Evolutionary conservation across 495 filamentous ascomycete species (phyloP), one percentile per base, ranked within the genome.

Genomic region (Xylaria nigripes): DNA sequence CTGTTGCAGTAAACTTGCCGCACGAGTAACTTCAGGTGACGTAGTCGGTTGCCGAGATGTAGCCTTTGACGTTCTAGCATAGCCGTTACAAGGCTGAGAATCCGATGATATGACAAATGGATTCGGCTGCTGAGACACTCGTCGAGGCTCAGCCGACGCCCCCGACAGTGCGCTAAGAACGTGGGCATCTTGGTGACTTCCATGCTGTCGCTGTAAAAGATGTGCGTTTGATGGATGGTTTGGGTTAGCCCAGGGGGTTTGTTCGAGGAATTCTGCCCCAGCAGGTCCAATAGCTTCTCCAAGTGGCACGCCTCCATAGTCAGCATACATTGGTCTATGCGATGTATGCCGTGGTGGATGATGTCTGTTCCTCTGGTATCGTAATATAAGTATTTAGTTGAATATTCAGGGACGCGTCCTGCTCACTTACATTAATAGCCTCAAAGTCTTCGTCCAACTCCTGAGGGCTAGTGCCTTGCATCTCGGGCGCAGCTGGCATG

Each of bases 401-500:
- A 6, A 44, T 7, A 13, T 13, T n/a, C 5, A 25, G 21, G 22
- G 32, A 54, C 41, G 34, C 15, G 32, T 23, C 22, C n/a, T 36
- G 36, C 64, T 16, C 47, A 41, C 91, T 83, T 76, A 96, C 93
- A 44, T 83, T 86, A 78, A 98, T 96, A 55, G 83, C 86, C 64
- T 89, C 84, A 34, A 96, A 72, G 70, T 98, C 93, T 47, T 89
- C 86, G 32, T 95, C 87, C 22, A 90, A 70, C 55, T 95, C 89
- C 16, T 81, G 74, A 9, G 80, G 74, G 13, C 87, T 81, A 18
- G 84, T 86, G 22, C 84, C 79, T 23, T 77, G 70, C 57, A 98
- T 81, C 10, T 84, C 76, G 18, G 93, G 93, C n/a, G 92, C 92
- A 29, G 92, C 92, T 24, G 93, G 93, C 69, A 96, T 97, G 21